Base-by-base conservation (phyloP, 2,329 filamentous ascomycete species). In the Colletotrichum neosansevieriae region DNA sequence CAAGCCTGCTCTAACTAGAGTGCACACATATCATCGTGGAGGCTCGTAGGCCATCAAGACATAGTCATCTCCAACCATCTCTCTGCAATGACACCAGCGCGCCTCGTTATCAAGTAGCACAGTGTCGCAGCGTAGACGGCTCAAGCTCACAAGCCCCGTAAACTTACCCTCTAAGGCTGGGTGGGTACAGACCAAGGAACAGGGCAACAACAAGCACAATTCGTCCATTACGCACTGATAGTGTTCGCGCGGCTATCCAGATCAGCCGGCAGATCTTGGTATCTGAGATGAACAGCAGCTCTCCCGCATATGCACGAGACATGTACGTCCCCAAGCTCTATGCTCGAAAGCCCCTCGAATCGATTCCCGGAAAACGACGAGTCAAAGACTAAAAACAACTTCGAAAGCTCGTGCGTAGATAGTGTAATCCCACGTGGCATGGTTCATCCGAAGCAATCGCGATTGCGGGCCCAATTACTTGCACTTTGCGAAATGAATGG, bases 51-150 rank as follows among this genome's bases (percentile, higher is more conserved):
- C 11, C 36, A 19, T 36, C 34, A 40, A 40, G 17, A 11, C 49
- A 36, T 6, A 11, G 38, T 58, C 54, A 58, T 45, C 38, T 58
- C 21, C 17, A 24, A 24, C 38, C 13, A 32, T 7, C 19, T 24
- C 24, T 24, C 56, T 9, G 24, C 34, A 54, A 34, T 13, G 24
- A 21, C 32, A n/a, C 19, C 42, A 44, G 21, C 36, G 51, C 21
- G 13, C 13, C 29, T 47, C 7, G 36, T 53, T 44, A 51, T 45
- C 9, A 21, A 51, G 7, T 42, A 67, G 21, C 24, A 2, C 21
- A 51, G 34, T 36, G 24, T 57, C 50, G 58, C 42, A 63, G 58
- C 53, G 57, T 36, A 67, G 51, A 36, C 29, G 36, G 59, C 59
- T 29, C 4, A 45, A 54, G 21, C 38, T 49, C 34, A 12, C 51